These are phyloP conservation scores for Sarcomyxa edulis DNA, from an alignment of 768 basidiomycete genomes.

Conservation along the genomic window DNA sequence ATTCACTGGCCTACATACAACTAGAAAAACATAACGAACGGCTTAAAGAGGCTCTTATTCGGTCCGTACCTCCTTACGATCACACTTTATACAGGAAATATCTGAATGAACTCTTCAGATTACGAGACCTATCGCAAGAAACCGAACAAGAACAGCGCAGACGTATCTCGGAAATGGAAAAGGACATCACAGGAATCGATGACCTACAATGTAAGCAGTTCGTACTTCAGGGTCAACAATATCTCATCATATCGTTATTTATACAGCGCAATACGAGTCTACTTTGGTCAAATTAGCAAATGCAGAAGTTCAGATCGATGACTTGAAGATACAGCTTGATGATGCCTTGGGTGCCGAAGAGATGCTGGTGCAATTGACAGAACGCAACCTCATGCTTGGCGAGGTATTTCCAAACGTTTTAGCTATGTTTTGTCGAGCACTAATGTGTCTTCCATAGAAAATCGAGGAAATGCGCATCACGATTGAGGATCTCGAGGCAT, in stretches of 20 bases:
- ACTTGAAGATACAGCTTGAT: constrained; percentile 90
- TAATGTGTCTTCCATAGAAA: constrained; percentile 49
- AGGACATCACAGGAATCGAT: constrained; percentile 72
- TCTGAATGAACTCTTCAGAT: constrained; percentile 30
- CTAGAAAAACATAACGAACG: constrained; percentile 96
- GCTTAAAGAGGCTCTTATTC: constrained; percentile 88
- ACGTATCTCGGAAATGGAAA: constrained; percentile 85
- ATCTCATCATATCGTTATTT: constrained; percentile 6
- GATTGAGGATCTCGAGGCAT: constrained; percentile 92
- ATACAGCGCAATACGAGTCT: constrained; percentile 76
- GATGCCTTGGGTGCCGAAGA: constrained; percentile 95
- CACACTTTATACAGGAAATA: neutral
- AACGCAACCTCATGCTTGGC: constrained; percentile 85
- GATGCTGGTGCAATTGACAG: constrained; percentile 92
- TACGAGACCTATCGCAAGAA: constrained; percentile 86
- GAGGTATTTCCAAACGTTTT: constrained; percentile 50
- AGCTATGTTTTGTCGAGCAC: neutral
- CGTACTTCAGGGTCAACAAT: neutral
- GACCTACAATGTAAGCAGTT: constrained; percentile 66
- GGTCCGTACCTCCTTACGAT: constrained; percentile 34
- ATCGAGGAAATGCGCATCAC: constrained; percentile 97
- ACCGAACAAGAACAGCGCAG: constrained; percentile 80
- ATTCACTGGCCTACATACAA: constrained; percentile 70
- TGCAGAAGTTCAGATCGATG: constrained; percentile 89
- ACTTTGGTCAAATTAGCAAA: constrained; percentile 77